These are phyloP conservation scores for Penicillium crystallinum DNA, from an alignment of 495 filamentous ascomycete species.

Conservation along the genomic window DNA sequence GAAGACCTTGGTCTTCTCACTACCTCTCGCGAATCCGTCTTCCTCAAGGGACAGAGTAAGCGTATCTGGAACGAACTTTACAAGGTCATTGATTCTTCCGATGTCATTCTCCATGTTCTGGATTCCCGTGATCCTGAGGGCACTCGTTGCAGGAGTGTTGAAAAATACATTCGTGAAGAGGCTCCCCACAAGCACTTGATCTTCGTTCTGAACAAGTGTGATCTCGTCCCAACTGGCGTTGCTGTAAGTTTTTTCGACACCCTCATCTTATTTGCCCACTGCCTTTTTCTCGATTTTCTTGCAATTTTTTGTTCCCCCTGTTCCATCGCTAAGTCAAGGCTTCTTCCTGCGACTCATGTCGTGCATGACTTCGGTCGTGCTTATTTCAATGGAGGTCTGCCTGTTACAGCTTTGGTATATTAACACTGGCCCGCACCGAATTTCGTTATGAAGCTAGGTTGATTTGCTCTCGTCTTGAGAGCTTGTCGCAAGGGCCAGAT, in stretches of 20 bases:
- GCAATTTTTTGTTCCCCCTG: conserved; percentile 18
- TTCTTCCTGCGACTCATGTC: conserved; percentile 54
- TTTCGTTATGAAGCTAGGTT: conserved; percentile 58
- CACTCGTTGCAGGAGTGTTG: conserved; percentile 80
- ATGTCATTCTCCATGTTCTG: conserved; percentile 90
- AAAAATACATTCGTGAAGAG: conserved; percentile 90
- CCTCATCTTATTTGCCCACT: conserved; percentile 7
- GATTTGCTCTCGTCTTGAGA: conserved; percentile 79
- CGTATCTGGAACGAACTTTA: conserved; percentile 99
- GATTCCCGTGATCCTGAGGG: conserved; percentile 89
- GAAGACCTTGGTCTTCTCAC: conserved; percentile 48
- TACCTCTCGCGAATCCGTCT: conserved; percentile 79
- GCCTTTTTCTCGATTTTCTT: conserved; percentile 11
- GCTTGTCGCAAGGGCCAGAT: conserved; percentile 51
- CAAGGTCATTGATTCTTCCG: conserved; percentile 95
- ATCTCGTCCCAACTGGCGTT: conserved; percentile 86
- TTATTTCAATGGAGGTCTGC: conserved; percentile 63
- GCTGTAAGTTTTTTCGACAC: conserved; percentile 68
- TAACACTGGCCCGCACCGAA: conserved; percentile 65
- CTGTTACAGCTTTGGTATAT: conserved; percentile 99
- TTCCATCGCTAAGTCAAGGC: conserved; percentile 95
- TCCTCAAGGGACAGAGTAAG: conserved; percentile 89
- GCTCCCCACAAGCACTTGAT: conserved; percentile 93
- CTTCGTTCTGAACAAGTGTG: conserved; percentile 92
- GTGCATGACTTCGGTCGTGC: conserved; percentile 12